A percentile compares a stretch with the other conserved stretches of the same genome.
Conservation (phyloP, 2,329 filamentous ascomycete species). For the Aspergillus sp. region DNA sequence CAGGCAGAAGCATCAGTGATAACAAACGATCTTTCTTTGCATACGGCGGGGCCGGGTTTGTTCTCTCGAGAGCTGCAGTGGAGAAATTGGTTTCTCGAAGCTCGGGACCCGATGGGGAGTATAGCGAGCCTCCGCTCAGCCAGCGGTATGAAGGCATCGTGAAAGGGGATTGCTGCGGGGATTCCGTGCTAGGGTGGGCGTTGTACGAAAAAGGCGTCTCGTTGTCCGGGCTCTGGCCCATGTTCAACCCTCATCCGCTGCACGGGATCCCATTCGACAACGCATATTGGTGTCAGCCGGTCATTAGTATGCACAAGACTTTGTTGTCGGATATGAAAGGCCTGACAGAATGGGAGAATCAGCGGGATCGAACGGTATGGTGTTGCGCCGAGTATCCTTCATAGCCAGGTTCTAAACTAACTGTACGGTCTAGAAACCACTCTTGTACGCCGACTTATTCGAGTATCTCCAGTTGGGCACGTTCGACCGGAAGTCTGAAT, state of each 20-base stretch:
- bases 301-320: constrained; percentile 50
- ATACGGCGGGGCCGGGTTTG: constrained; percentile 50
- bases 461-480: constrained; percentile 23
- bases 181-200: constrained; percentile 51
- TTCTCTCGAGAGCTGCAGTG: constrained; percentile 46
- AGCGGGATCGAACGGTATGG: constrained; percentile 20
- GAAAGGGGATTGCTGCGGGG: constrained; percentile 52
- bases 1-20: constrained; percentile 27
- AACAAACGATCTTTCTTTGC: constrained; percentile 41
- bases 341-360: constrained; percentile 46
- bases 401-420: background rate
- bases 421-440: constrained; percentile 10
- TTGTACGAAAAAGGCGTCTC: constrained; percentile 45
- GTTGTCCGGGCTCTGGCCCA: constrained; percentile 49
- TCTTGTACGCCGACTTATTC: constrained; percentile 28
- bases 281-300: constrained; percentile 52
- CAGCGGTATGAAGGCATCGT: constrained; percentile 43
- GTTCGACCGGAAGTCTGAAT: constrained; percentile 21
- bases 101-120: constrained; percentile 30
- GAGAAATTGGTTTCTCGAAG: constrained; percentile 35
- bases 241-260: constrained; percentile 50
- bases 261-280: constrained; percentile 49
- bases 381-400: no score
- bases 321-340: constrained; percentile 47
- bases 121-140: constrained; percentile 37